These are phyloP conservation scores for Potentilla sterilis DNA, from an alignment of 306 rosid species.

Conservation along the genomic window DNA sequence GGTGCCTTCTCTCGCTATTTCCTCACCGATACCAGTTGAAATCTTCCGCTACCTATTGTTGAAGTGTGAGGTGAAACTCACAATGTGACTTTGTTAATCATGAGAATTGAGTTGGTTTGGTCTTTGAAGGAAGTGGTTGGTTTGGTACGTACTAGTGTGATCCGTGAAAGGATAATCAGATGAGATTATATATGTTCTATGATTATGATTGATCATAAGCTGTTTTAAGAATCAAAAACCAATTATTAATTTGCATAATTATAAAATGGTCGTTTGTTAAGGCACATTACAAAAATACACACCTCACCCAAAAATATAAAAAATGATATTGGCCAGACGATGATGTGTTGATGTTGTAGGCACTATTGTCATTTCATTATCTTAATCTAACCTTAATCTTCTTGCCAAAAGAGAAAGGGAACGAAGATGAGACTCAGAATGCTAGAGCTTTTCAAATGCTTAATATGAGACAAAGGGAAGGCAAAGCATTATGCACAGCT, in stretches of 20 bases:
- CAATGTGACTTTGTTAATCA: not conserved
- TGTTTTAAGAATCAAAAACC: not conserved
- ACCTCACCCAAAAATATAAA: not conserved
- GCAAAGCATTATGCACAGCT: not conserved
- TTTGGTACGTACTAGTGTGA: not conserved
- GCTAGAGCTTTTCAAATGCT: not conserved
- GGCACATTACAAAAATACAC: slow-evolving; percentile 4
- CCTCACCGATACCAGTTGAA: slow-evolving; percentile 7
- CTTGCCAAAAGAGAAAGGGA: not conserved
- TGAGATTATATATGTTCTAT: not conserved
- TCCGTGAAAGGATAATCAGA: slow-evolving; percentile 4
- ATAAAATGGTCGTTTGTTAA: slow-evolving; percentile 20
- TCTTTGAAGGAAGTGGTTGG: not conserved
- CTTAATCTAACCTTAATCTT: not conserved
- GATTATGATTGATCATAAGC: not conserved
- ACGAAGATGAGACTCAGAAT: not conserved
- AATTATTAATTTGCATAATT: not conserved
- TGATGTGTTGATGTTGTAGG: not conserved
- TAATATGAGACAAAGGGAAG: not conserved
- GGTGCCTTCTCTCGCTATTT: slow-evolving; percentile 44
- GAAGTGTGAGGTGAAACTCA: not conserved
- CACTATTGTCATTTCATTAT: not conserved
- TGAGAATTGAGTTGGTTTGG: not conserved
- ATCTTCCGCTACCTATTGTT: not conserved
- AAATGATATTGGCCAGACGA: not conserved